Evolutionary conservation across 2,329 filamentous ascomycete species (phyloP).

Genomic region (Neonectria neomacrospora): DNA sequence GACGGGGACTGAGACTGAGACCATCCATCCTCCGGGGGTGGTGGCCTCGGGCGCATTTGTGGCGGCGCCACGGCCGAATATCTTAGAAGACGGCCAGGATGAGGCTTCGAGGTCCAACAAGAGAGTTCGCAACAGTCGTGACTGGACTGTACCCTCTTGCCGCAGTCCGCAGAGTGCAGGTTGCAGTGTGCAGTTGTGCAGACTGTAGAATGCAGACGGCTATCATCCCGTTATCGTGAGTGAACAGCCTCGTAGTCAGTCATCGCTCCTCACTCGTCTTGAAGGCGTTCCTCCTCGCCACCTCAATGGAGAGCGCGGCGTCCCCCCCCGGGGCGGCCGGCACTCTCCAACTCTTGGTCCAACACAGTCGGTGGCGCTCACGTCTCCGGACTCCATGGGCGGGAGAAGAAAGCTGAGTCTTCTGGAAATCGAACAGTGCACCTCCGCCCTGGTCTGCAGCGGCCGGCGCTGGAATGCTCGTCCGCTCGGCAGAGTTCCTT

Average conservation of each 20-base stretch:
- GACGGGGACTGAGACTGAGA: conserved; percentile 24
- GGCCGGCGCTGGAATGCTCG: conserved; percentile 36
- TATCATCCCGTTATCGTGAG: conserved; percentile 13
- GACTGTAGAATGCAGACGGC: conserved; percentile 11
- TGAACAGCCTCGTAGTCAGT: background rate
- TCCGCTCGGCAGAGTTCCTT: conserved; percentile 43
- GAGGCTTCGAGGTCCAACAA: conserved; percentile 24
- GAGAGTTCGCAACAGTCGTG: conserved; percentile 33
- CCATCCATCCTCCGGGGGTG: conserved; percentile 20
- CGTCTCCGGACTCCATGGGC: conserved; percentile 14
- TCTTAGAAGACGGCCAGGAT: conserved; percentile 32
- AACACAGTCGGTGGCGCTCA: conserved; percentile 15
- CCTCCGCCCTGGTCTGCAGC: conserved; percentile 21
- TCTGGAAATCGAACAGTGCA: conserved; percentile 43
- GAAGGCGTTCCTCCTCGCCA: conserved; percentile 18
- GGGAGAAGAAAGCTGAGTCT: conserved; percentile 40
- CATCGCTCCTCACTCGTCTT: background rate
- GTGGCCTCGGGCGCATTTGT: conserved; percentile 37
- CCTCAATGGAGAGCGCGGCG: conserved; percentile 5
- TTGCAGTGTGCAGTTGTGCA: background rate
- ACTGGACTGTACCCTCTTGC: conserved; percentile 17
- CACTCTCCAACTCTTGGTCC: background rate
- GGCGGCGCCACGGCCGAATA: conserved; percentile 44
- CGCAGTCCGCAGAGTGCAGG: background rate
- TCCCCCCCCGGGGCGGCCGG: background rate